A percentile compares a stretch with the other conserved stretches of the same genome.
Evolutionary conservation across 345 rosid genomes (phyloP).

Genomic region (Cardamine resedifolia): DNA sequence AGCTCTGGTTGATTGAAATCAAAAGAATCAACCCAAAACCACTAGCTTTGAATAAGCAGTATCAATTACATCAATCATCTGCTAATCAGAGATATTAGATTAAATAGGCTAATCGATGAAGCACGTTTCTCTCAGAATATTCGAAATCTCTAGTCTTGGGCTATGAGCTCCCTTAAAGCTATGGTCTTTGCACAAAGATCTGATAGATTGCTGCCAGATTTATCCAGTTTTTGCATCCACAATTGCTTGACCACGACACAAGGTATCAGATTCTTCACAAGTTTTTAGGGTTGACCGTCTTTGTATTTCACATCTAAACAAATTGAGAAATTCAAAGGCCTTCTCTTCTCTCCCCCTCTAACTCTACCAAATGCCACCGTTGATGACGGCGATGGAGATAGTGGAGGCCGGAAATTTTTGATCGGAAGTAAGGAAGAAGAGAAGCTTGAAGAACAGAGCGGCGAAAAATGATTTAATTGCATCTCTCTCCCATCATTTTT

Average conservation of each 20-base stretch:
- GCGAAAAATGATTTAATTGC: slow-evolving; percentile 17
- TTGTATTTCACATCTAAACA: background rate
- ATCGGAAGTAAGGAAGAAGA: slow-evolving; percentile 25
- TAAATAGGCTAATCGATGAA: background rate
- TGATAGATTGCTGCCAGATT: background rate
- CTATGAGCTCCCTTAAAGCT: slow-evolving; percentile 29
- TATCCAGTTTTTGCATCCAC: background rate
- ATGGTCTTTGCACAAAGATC: slow-evolving; percentile 28
- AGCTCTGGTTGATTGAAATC: too few species aligned
- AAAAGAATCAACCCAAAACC: slow-evolving; percentile 28
- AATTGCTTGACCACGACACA: slow-evolving; percentile 27
- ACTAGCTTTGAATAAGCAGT: slow-evolving; percentile 1
- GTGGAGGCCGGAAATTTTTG: slow-evolving; percentile 1
- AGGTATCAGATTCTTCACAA: slow-evolving; percentile 23
- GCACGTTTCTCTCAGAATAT: slow-evolving; percentile 8
- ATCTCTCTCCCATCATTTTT: background rate
- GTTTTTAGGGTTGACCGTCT: slow-evolving; percentile 21
- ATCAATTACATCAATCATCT: slow-evolving; percentile 7
- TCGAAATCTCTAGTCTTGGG: slow-evolving; percentile 27
- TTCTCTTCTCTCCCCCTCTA: background rate
- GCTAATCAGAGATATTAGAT: slow-evolving; percentile 11
- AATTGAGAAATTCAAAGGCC: background rate
- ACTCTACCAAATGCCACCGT: background rate
- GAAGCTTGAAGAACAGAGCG: background rate
- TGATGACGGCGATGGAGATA: background rate